Base-by-base conservation (phyloP, 2,329 filamentous ascomycete species). In the Aspergillus udagawae region DNA sequence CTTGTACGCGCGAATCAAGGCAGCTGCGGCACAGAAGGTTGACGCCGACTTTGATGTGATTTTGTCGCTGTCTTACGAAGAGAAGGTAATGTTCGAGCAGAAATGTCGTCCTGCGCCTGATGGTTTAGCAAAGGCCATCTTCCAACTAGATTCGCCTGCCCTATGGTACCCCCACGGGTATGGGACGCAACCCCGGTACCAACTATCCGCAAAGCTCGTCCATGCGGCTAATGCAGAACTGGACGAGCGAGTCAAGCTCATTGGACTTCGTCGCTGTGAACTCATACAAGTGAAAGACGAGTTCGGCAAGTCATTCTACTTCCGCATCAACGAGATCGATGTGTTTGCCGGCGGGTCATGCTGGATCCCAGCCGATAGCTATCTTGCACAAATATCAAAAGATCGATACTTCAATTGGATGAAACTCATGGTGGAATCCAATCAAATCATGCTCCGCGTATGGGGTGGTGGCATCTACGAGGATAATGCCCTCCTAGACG, bases 401-500 rank as follows among this genome's bases (percentile, higher is more conserved):
- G 77, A 80, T 20, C 78, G 77, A 47, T 87, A 87, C 65, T 76
- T 79, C 8, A 81, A 80, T 55, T 88, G 84, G 84, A 75, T 88
- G 25, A 74, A 82, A 60, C 76, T 84, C 67, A 82, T 84, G 77
- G 81, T 84, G 3, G 78, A 81, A 55, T 83, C 84, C 4, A 82
- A 85, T 60, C 85, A 88, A 69, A 73, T 81, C 28, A 87, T 87
- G 84, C 82, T 86, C 58, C 58, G 69, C 70, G 85, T 89, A 9
- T 90, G 87, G 87, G 87, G 86, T 17, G 87, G 90, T 38, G 91
- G 91, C 1, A 88, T 92, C 50, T 93, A 90, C 75, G 90, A 94
- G 70, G 82, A 88, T 52, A 81, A 90, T 54, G 74, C 79, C 10
- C 90, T 94, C 68, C 92, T 92, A 70, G 83, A 89, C 32, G 81